Percentiles rank a stretch among this genome's conserved stretches.
These are phyloP conservation scores for Nicotiana obtusifolia DNA, from an alignment of 257 asterid genomes.

Conservation along the genomic window DNA sequence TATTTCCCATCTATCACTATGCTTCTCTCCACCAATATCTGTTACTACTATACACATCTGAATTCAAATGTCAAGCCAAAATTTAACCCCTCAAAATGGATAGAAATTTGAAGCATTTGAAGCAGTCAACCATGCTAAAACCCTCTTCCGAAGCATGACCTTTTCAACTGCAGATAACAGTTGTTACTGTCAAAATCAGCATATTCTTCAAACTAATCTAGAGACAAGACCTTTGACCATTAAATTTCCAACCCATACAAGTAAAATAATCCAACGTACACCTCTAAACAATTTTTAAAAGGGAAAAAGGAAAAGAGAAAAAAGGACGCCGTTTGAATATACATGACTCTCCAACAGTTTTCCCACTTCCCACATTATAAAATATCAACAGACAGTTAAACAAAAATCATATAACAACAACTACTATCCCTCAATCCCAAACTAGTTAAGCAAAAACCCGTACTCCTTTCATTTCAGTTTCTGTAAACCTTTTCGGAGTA, in stretches of 20 bases:
- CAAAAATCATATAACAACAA: too few species aligned
- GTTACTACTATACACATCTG: not conserved
- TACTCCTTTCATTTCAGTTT: too few species aligned
- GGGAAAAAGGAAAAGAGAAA: too few species aligned
- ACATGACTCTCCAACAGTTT: too few species aligned
- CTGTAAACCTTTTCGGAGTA: too few species aligned
- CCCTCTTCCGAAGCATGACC: not conserved
- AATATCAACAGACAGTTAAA: too few species aligned
- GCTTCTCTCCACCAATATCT: not conserved
- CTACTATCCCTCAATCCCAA: too few species aligned
- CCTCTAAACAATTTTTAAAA: not conserved
- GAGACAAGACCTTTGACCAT: not conserved
- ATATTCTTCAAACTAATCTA: not conserved
- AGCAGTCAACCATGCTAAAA: not conserved
- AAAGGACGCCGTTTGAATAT: too few species aligned
- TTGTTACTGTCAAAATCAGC: not conserved
- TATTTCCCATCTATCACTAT: slow-evolving; percentile 18
- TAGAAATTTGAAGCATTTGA: not conserved
- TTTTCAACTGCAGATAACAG: not conserved
- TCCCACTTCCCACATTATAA: too few species aligned
- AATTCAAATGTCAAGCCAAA: not conserved
- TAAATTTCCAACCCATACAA: not conserved
- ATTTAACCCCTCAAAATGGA: slow-evolving; percentile 3
- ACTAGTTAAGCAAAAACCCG: too few species aligned
- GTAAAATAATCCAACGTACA: not conserved